Percentiles rank a stretch among this genome's conserved stretches.
Conservation (phyloP, 2,329 filamentous ascomycete genomes). For the Colletotrichum higginsianum region DNA sequence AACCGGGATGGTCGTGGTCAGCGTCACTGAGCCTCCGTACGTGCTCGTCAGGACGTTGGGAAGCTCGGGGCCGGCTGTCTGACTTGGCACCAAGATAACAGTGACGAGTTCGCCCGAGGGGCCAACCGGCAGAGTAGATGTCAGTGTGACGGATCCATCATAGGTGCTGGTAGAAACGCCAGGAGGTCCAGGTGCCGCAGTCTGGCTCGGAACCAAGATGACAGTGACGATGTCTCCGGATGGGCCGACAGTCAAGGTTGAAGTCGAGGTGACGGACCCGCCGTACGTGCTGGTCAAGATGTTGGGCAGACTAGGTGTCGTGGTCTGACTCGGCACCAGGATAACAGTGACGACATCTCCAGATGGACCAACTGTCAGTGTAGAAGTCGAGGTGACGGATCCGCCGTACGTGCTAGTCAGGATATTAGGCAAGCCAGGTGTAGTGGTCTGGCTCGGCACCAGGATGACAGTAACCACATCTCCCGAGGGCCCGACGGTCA, state of each 20-base stretch:
- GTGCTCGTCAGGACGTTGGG: background rate
- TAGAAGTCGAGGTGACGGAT: background rate
- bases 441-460: background rate
- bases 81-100: background rate
- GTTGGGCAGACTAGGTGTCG: background rate
- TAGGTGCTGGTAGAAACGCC: background rate
- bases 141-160: background rate
- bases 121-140: background rate
- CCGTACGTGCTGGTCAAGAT: background rate
- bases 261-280: background rate
- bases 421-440: background rate
- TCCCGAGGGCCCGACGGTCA: constrained; percentile 1
- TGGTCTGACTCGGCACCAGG: background rate
- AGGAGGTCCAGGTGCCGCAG: background rate
- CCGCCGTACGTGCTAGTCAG: constrained; percentile 4
- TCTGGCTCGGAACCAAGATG: constrained; percentile 4
- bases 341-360: constrained; percentile 2
- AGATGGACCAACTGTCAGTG: background rate
- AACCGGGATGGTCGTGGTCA: too few relatives aligned
- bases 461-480: background rate
- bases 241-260: too few relatives aligned
- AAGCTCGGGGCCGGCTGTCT: background rate
- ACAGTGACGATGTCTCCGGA: background rate
- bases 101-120: background rate
- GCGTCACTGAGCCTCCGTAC: too few relatives aligned